Percentiles rank a stretch among this genome's conserved stretches.
These are phyloP conservation scores for Cyberlindnera mississippiensis DNA, from an alignment of 805 yeast genomes.

Conservation along the genomic window DNA sequence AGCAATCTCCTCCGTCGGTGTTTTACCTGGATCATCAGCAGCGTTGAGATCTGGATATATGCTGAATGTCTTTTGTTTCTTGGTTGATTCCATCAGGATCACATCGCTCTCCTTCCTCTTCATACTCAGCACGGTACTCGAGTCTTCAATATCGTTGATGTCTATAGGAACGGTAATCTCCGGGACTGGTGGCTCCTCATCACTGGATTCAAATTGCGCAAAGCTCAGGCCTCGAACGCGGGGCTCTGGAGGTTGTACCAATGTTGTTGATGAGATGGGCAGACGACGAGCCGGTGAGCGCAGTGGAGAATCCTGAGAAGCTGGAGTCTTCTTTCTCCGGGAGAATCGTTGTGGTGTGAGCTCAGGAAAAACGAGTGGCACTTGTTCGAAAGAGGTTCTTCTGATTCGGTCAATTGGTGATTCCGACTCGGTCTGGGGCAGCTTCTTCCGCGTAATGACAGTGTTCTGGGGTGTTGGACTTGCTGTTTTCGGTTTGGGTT, in stretches of 20 bases:
- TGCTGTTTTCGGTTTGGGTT: too few relatives aligned
- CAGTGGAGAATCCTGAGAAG: neutral
- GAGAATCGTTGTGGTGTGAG: neutral
- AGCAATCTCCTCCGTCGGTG: neutral
- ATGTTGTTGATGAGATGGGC: neutral
- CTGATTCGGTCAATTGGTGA: too few relatives aligned
- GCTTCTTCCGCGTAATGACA: too few relatives aligned
- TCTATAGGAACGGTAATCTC: conserved; percentile 21
- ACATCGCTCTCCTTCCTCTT: neutral
- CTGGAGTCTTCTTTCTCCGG: neutral
- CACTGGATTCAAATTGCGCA: conserved; percentile 23
- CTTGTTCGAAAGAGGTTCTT: too few relatives aligned
- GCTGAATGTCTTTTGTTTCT: too few relatives aligned
- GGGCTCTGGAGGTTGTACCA: neutral
- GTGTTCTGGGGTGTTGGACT: too few relatives aligned
- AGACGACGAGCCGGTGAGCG: neutral
- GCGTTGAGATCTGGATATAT: neutral
- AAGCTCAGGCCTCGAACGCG: conserved; percentile 3
- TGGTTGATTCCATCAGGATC: too few relatives aligned
- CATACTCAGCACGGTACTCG: conserved; percentile 2
- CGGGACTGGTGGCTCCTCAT: conserved; percentile 26
- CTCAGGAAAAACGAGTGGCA: neutral
- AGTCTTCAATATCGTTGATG: conserved; percentile 2
- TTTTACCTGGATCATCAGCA: too few relatives aligned
- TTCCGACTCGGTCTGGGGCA: too few relatives aligned